Evolutionary conservation across 2,329 filamentous ascomycete genomes (phyloP).

Genomic region (Aspergillus japonicus): DNA sequence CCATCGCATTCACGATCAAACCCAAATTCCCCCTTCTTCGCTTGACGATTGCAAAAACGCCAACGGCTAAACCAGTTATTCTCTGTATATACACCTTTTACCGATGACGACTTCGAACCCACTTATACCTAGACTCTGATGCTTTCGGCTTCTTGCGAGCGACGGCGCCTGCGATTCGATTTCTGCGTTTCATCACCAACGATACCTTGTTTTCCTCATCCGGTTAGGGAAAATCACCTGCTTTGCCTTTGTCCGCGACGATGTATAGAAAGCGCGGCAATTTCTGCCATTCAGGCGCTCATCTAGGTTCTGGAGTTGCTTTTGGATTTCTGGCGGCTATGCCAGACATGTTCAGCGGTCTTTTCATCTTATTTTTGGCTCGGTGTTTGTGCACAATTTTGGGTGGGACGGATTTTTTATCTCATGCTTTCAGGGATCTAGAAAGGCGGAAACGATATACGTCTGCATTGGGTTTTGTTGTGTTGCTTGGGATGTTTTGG

Average conservation of each 20-base stretch:
- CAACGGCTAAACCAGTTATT: slow-evolving; percentile 33
- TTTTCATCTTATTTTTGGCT: slow-evolving; percentile 26
- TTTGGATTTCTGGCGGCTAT: slow-evolving; percentile 33
- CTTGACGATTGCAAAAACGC: slow-evolving; percentile 26
- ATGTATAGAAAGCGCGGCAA: slow-evolving; percentile 43
- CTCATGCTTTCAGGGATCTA: slow-evolving; percentile 39
- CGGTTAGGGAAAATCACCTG: slow-evolving; percentile 35
- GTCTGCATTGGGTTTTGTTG: slow-evolving; percentile 44
- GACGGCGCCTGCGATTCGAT: slow-evolving; percentile 44
- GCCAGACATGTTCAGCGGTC: slow-evolving; percentile 29
- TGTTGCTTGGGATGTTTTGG: slow-evolving; percentile 33
- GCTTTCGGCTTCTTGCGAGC: slow-evolving; percentile 39
- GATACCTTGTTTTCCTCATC: slow-evolving; percentile 39
- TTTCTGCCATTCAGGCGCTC: slow-evolving; percentile 34
- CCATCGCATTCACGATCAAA: slow-evolving; percentile 28
- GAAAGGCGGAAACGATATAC: slow-evolving; percentile 47
- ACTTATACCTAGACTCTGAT: slow-evolving; percentile 37
- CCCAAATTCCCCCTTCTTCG: slow-evolving; percentile 23
- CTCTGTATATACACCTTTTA: slow-evolving; percentile 36
- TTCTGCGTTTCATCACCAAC: slow-evolving; percentile 35
- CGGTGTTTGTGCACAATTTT: slow-evolving; percentile 28
- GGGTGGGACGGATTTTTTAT: slow-evolving; percentile 35
- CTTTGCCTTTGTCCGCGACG: slow-evolving; percentile 35
- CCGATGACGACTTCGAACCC: slow-evolving; percentile 37
- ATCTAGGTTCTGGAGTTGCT: slow-evolving; percentile 39